Evolutionary conservation across 1,284 basidiomycete genomes (phyloP).

Genomic region (Trametes polyzona): DNA sequence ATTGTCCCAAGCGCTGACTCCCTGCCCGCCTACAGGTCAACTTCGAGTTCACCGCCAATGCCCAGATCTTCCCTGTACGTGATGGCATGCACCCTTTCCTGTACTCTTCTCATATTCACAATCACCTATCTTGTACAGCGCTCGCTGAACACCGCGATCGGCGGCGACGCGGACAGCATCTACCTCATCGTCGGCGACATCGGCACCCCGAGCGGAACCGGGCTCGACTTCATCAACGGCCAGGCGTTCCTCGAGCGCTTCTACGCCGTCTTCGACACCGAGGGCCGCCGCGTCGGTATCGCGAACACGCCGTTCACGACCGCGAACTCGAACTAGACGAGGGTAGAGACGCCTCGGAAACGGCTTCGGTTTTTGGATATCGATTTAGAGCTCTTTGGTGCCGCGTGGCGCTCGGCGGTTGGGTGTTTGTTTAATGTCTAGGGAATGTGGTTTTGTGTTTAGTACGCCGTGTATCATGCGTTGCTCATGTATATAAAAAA

Average conservation of each 20-base stretch:
- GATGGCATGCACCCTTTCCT: slow-evolving; percentile 10
- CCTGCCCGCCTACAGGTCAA: slow-evolving; percentile 28
- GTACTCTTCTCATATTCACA: neutral
- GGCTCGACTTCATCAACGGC: slow-evolving; percentile 45
- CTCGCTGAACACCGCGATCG: slow-evolving; percentile 45
- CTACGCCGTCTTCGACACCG: slow-evolving; percentile 67
- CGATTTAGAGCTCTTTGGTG: too few relatives aligned
- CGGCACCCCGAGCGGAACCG: slow-evolving; percentile 34
- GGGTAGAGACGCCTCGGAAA: too few relatives aligned
- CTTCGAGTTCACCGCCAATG: slow-evolving; percentile 49
- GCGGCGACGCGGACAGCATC: slow-evolving; percentile 43
- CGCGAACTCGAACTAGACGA: slow-evolving; percentile 61
- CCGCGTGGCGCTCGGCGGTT: too few relatives aligned
- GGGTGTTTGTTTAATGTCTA: too few relatives aligned
- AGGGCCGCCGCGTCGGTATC: slow-evolving; percentile 49
- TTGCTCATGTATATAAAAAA: too few relatives aligned
- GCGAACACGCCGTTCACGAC: slow-evolving; percentile 54
- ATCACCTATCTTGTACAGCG: slow-evolving; percentile 23
- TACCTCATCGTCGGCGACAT: slow-evolving; percentile 50
- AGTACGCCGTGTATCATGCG: too few relatives aligned
- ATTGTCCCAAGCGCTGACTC: neutral
- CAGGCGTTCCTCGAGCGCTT: slow-evolving; percentile 54
- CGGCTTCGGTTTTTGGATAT: too few relatives aligned
- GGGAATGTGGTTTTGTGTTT: too few relatives aligned
- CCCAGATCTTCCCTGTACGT: slow-evolving; percentile 51